A percentile compares a stretch with the other conserved stretches of the same genome.
phyloP scores from a whole-genome alignment of 1,284 basidiomycete species.

The Sporisorium graminicola region DNA sequence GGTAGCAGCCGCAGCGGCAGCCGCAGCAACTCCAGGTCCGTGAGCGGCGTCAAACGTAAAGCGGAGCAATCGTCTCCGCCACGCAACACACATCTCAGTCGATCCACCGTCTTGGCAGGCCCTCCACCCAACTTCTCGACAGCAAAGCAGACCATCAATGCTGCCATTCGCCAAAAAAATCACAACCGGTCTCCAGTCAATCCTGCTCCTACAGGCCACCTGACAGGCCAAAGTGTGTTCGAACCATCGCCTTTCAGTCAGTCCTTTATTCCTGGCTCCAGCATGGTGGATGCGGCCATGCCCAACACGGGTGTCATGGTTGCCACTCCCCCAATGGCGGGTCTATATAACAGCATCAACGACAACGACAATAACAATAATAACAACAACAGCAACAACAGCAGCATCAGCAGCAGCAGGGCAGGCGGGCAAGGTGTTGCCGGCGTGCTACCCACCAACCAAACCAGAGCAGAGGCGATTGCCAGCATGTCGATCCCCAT shows the following conservation, averaged over 20 bases:
- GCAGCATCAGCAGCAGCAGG: background rate
- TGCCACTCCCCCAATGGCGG: background rate
- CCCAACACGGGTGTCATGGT: background rate
- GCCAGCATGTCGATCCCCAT: conserved; percentile 42
- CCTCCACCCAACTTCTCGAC: conserved; percentile 13
- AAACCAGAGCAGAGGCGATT: conserved; percentile 17
- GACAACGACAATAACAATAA: too few species aligned
- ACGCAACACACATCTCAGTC: background rate
- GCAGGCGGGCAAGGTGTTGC: background rate
- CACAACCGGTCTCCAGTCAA: conserved; percentile 5
- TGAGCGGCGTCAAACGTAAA: conserved; percentile 37
- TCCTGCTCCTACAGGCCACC: background rate
- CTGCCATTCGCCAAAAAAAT: conserved; percentile 42
- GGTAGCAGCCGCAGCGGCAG: conserved; percentile 13
- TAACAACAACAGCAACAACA: background rate
- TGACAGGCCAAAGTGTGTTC: background rate
- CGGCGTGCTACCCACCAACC: background rate
- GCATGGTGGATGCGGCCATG: background rate
- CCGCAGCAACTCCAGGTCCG: background rate
- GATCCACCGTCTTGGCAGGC: background rate
- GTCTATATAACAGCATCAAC: too few species aligned
- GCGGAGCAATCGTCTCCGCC: conserved; percentile 19
- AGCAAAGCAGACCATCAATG: conserved; percentile 43
- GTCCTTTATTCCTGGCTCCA: conserved; percentile 7
- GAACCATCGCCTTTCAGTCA: conserved; percentile 15